A percentile compares a stretch with the other conserved stretches of the same genome.
These are phyloP conservation scores for Meyerozyma sp. DNA, from an alignment of 1,139 yeast species.

Conservation along the genomic window DNA sequence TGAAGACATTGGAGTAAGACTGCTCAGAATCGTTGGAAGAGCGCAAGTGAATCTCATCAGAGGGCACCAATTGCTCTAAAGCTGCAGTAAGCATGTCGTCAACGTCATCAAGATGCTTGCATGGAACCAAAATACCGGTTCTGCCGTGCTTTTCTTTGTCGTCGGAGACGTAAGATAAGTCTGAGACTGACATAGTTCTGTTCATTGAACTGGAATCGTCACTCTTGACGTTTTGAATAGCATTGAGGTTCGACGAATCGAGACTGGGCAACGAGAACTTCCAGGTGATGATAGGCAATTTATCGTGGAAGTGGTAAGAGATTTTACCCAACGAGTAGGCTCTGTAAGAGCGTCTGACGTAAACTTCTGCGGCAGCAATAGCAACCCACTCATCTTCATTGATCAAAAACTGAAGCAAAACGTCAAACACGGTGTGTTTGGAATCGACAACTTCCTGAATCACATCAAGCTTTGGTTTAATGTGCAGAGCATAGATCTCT, in stretches of 20 bases:
- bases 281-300: constrained; percentile 77
- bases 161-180: constrained; percentile 78
- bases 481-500: constrained; percentile 68
- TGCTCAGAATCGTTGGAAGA: not conserved
- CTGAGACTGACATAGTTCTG: constrained; percentile 90
- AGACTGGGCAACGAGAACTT: constrained; percentile 81
- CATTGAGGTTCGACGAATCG: constrained; percentile 60
- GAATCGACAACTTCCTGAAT: constrained; percentile 93
- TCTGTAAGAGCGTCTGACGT: constrained; percentile 93
- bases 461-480: constrained; percentile 75
- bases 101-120: constrained; percentile 79
- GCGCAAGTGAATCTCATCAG: constrained; percentile 36
- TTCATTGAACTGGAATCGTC: constrained; percentile 46
- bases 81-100: constrained; percentile 80
- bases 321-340: constrained; percentile 87
- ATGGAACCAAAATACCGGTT: constrained; percentile 84
- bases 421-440: constrained; percentile 93
- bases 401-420: constrained; percentile 82
- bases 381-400: constrained; percentile 85
- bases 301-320: constrained; percentile 54
- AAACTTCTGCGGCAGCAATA: constrained; percentile 94
- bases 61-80: constrained; percentile 60
- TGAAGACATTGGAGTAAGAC: constrained; percentile 61
- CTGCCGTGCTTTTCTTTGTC: constrained; percentile 54
- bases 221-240: constrained; percentile 46